These are phyloP conservation scores for Amanita fuliginea DNA, from an alignment of 768 basidiomycete genomes.

Conservation along the genomic window DNA sequence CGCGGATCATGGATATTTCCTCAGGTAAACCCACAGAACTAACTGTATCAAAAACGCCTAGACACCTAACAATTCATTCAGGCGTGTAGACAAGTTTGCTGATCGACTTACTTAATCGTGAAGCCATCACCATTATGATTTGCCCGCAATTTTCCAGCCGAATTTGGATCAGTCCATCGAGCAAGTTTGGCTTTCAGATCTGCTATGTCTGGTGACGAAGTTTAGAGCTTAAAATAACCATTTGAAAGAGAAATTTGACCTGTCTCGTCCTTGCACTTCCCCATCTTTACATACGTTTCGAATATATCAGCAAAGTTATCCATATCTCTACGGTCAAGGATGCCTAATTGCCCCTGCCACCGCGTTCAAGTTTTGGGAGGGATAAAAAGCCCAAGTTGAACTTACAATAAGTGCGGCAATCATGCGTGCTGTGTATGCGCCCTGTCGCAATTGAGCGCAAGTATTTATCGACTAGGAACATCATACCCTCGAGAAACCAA, in stretches of 20 bases:
- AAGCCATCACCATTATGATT: constrained; percentile 36
- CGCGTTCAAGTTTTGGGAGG: background rate
- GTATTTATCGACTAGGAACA: background rate
- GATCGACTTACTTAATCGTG: constrained; percentile 43
- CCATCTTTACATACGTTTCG: constrained; percentile 47
- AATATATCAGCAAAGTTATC: constrained; percentile 61
- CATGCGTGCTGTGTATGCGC: constrained; percentile 71
- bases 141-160: constrained; percentile 44
- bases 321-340: constrained; percentile 65
- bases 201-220: constrained; percentile 20
- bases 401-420: constrained; percentile 58
- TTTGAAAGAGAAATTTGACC: constrained; percentile 20
- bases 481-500: constrained; percentile 64
- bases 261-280: constrained; percentile 34
- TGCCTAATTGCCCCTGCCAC: constrained; percentile 52
- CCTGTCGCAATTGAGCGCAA: constrained; percentile 25
- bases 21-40: constrained; percentile 62
- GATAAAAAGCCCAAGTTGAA: background rate
- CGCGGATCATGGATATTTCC: constrained; percentile 39
- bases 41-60: constrained; percentile 76
- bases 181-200: constrained; percentile 32
- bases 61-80: constrained; percentile 28
- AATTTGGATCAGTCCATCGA: constrained; percentile 41
- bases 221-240: background rate
- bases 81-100: background rate